Conservation (phyloP, 495 filamentous ascomycete species). For the Hypomontagnella submonticulosa region DNA sequence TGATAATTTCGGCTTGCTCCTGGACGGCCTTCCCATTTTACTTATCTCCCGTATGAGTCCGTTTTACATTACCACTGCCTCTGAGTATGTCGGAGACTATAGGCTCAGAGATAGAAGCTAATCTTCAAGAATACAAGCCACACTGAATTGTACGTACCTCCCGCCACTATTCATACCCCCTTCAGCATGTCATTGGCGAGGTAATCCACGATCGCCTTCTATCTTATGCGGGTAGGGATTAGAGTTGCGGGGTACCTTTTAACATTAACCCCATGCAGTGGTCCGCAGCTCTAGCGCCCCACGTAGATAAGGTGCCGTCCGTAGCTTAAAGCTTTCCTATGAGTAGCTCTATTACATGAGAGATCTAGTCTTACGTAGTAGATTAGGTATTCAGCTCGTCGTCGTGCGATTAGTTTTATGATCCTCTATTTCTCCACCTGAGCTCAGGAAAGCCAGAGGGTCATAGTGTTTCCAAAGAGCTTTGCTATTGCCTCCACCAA, state of each 20-base stretch:
- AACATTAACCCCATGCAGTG: constrained; percentile 14
- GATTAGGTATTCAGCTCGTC: constrained; percentile 5
- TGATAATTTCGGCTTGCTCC: no score
- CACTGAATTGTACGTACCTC: no score
- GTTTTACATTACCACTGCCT: no score
- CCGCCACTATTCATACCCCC: no score
- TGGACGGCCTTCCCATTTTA: no score
- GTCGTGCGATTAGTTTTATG: constrained; percentile 18
- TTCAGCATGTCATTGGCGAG: no score
- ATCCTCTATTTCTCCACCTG: background rate
- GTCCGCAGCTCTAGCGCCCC: constrained; percentile 5
- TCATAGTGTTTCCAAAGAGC: constrained; percentile 5
- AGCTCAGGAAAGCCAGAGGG: background rate
- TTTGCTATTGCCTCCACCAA: constrained; percentile 12
- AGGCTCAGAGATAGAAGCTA: no score
- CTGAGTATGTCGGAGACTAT: no score
- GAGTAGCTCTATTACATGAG: constrained; percentile 25
- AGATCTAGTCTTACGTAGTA: background rate
- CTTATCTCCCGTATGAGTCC: no score
- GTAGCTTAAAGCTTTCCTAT: constrained; percentile 11
- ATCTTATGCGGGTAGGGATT: constrained; percentile 10
- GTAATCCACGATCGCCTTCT: background rate
- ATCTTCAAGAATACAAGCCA: no score
- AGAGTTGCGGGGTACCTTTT: constrained; percentile 23
- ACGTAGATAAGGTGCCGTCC: constrained; percentile 32